Percentiles rank a stretch among this genome's conserved stretches.
Conservation (phyloP, 805 yeast genomes). For the Candida wancherniae region DNA sequence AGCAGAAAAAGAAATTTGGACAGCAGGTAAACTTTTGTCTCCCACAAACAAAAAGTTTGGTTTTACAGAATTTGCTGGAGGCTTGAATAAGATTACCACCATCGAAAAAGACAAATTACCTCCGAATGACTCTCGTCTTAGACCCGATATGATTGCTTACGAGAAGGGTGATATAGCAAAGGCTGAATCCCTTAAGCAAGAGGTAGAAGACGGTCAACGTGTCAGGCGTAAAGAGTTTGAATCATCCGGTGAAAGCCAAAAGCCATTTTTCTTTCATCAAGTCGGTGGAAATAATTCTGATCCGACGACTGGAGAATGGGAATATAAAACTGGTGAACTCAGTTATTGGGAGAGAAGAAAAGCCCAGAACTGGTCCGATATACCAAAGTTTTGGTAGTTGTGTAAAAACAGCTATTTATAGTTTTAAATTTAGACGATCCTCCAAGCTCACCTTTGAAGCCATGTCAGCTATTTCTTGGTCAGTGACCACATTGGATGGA, state of each 20-base stretch:
- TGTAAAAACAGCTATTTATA: too few relatives aligned
- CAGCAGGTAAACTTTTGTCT: slow-evolving; percentile 58
- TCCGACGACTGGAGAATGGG: slow-evolving; percentile 48
- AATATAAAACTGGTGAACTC: slow-evolving; percentile 49
- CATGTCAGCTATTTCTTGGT: slow-evolving; percentile 1
- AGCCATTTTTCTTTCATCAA: slow-evolving; percentile 61
- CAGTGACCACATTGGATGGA: not conserved
- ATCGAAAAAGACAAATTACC: slow-evolving; percentile 64
- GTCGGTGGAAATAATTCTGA: slow-evolving; percentile 27
- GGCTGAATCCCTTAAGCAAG: slow-evolving; percentile 68
- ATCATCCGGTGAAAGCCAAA: slow-evolving; percentile 39
- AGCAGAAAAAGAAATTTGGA: slow-evolving; percentile 57
- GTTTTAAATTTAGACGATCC: slow-evolving; percentile 8
- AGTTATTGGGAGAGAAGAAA: slow-evolving; percentile 81
- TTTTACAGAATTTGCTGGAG: slow-evolving; percentile 76
- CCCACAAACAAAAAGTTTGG: slow-evolving; percentile 70
- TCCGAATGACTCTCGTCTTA: slow-evolving; percentile 81
- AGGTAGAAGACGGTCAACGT: slow-evolving; percentile 78
- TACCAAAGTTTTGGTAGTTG: slow-evolving; percentile 51
- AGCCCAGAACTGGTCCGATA: slow-evolving; percentile 54
- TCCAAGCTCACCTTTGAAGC: slow-evolving; percentile 5
- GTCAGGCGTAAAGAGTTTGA: slow-evolving; percentile 59
- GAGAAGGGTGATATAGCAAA: slow-evolving; percentile 63
- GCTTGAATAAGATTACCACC: slow-evolving; percentile 71
- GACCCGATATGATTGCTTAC: slow-evolving; percentile 79